A percentile compares a stretch with the other conserved stretches of the same genome.
These are phyloP conservation scores for Taphrina confusa DNA, from an alignment of 1,139 yeast genomes.

Conservation along the genomic window DNA sequence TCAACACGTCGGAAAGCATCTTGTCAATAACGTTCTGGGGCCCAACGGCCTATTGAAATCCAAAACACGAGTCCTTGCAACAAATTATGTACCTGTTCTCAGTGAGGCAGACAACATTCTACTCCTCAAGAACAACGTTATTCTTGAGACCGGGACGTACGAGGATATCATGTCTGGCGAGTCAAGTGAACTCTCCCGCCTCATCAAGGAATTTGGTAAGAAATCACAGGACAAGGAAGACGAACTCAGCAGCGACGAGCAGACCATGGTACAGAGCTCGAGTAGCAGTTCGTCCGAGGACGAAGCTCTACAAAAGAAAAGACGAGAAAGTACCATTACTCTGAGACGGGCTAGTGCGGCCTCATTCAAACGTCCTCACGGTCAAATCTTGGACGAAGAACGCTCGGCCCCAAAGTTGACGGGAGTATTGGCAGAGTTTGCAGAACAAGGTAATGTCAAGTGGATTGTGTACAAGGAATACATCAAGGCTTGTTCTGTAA, in stretches of 20 bases:
- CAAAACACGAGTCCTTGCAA: conserved; percentile 80
- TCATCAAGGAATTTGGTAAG: conserved; percentile 63
- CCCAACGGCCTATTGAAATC: conserved; percentile 73
- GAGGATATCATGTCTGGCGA: conserved; percentile 56
- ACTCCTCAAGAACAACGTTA: conserved; percentile 72
- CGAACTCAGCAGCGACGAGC: conserved; percentile 26
- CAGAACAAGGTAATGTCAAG: conserved; percentile 91
- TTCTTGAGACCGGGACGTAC: conserved; percentile 76
- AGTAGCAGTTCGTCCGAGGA: conserved; percentile 35
- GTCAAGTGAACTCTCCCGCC: conserved; percentile 56
- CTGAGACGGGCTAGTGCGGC: conserved; percentile 73
- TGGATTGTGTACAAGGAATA: conserved; percentile 83
- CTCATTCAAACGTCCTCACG: conserved; percentile 51
- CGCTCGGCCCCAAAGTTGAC: conserved; percentile 37
- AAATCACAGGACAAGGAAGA: conserved; percentile 35
- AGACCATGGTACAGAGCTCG: conserved; percentile 36
- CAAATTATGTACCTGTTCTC: conserved; percentile 83
- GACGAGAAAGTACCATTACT: conserved; percentile 47
- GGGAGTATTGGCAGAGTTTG: conserved; percentile 56
- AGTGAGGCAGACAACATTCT: conserved; percentile 73
- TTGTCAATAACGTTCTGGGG: conserved; percentile 76
- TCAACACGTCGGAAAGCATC: conserved; percentile 88
- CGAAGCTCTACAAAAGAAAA: conserved; percentile 15
- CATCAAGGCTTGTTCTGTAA: conserved; percentile 84
- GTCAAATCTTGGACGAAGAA: conserved; percentile 34